Percentiles rank a stretch among this genome's conserved stretches.
Evolutionary conservation across 345 rosid species (phyloP).

Genomic region (Triadica sebifera): DNA sequence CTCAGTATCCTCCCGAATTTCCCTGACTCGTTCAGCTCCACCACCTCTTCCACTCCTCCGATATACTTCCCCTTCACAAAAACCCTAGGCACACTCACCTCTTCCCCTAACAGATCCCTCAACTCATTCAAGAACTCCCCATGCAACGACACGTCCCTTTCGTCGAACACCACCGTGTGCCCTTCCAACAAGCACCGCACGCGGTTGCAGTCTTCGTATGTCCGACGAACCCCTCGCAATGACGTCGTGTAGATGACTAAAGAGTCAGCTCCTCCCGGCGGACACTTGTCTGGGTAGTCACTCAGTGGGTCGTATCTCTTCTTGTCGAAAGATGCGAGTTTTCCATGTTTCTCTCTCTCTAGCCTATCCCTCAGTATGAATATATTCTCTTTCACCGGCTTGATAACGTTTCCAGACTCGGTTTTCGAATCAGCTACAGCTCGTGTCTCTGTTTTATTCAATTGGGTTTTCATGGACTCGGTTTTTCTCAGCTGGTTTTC

Average conservation of each 20-base stretch:
- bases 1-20: slow-evolving; percentile 60
- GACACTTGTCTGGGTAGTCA: slow-evolving; percentile 70
- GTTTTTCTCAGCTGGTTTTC: slow-evolving; percentile 34
- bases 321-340: slow-evolving; percentile 34
- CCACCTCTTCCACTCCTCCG: slow-evolving; percentile 77
- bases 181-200: slow-evolving; percentile 51
- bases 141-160: slow-evolving; percentile 85
- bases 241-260: slow-evolving; percentile 88
- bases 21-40: slow-evolving; percentile 67
- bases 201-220: slow-evolving; percentile 66
- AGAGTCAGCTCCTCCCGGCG: slow-evolving; percentile 63
- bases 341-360: slow-evolving; percentile 72
- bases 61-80: slow-evolving; percentile 80
- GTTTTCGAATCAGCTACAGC: slow-evolving; percentile 3
- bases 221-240: slow-evolving; percentile 76
- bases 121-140: slow-evolving; percentile 67
- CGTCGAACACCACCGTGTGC: slow-evolving; percentile 66
- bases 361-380: slow-evolving; percentile 57
- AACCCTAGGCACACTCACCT: slow-evolving; percentile 59
- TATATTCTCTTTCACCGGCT: slow-evolving; percentile 65
- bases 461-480: slow-evolving; percentile 22
- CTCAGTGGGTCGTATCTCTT: slow-evolving; percentile 62
- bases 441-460: too few species aligned
- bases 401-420: slow-evolving; percentile 22
- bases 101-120: slow-evolving; percentile 52